Evolutionary conservation across 1,139 yeast species (phyloP).

Genomic region (Taiozyma sp.): DNA sequence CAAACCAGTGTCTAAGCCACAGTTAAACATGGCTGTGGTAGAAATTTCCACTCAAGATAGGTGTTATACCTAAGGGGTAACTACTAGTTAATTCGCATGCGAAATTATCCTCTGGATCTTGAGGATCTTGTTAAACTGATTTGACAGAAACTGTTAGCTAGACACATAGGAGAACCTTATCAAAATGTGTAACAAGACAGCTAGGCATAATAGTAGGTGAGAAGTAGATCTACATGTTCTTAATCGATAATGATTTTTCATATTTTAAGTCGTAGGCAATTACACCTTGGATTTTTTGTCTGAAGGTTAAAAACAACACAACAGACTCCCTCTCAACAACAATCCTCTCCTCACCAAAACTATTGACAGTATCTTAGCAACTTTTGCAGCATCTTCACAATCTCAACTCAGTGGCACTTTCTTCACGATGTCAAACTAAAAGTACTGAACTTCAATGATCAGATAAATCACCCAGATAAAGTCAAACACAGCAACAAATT

Average conservation of each 20-base stretch:
- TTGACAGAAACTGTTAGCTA: too few species aligned
- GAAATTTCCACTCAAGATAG: too few species aligned
- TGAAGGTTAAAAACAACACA: neutral
- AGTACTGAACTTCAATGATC: neutral
- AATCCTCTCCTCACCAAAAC: neutral
- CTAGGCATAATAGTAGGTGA: too few species aligned
- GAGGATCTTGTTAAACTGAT: too few species aligned
- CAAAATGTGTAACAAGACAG: too few species aligned
- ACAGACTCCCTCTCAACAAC: neutral
- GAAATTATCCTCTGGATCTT: too few species aligned
- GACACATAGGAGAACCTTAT: neutral
- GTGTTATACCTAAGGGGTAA: too few species aligned
- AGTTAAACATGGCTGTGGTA: too few species aligned
- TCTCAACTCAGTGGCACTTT: neutral
- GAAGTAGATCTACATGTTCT: neutral
- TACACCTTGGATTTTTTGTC: neutral
- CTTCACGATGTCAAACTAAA: neutral
- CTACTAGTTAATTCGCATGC: too few species aligned
- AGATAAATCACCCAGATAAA: neutral
- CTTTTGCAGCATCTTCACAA: neutral
- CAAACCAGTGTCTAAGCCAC: too few species aligned
- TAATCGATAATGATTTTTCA: neutral
- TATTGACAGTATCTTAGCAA: neutral
- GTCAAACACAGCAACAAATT: neutral
- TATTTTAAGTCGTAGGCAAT: neutral